These are phyloP conservation scores for Acephala macrosclerotiorum DNA, from an alignment of 2,329 filamentous ascomycete genomes.

Conservation along the genomic window DNA sequence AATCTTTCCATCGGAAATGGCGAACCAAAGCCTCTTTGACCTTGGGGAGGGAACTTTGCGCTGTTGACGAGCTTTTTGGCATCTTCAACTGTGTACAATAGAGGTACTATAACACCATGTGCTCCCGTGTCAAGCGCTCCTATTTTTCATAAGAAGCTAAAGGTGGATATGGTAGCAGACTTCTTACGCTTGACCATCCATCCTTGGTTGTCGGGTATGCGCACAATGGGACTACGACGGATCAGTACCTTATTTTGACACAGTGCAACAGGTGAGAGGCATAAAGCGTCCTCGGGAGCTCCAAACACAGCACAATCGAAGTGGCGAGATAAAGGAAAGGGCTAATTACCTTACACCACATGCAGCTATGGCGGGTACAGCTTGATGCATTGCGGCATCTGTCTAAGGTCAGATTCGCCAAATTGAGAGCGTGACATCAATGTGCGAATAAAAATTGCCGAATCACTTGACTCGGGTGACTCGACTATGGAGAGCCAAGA, in stretches of 20 bases:
- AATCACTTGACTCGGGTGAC: conserved; percentile 3
- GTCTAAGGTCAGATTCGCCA: background rate
- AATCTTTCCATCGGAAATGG: conserved; percentile 61
- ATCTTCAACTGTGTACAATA: conserved; percentile 61
- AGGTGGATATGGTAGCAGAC: conserved; percentile 9
- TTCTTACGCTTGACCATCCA: conserved; percentile 63
- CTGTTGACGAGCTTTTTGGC: conserved; percentile 57
- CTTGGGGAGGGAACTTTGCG: conserved; percentile 63
- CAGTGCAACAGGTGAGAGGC: too few species aligned
- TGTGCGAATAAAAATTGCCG: conserved; percentile 1
- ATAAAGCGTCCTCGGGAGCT: too few species aligned
- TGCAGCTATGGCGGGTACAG: conserved; percentile 62
- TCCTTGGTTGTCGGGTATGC: conserved; percentile 63
- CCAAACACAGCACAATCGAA: too few species aligned
- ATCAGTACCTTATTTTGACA: too few species aligned
- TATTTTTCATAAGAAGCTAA: conserved; percentile 45
- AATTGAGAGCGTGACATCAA: background rate
- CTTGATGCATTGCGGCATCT: conserved; percentile 65
- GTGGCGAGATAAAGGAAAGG: too few species aligned
- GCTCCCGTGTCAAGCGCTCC: conserved; percentile 64
- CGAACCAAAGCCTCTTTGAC: conserved; percentile 62
- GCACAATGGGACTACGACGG: conserved; percentile 63
- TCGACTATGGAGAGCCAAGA: background rate
- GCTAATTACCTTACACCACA: conserved; percentile 60
- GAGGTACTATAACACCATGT: conserved; percentile 62